Evolutionary conservation across 2,329 filamentous ascomycete species (phyloP), one percentile per base, ranked within the genome.

Genomic region (Alternaria gaisen): DNA sequence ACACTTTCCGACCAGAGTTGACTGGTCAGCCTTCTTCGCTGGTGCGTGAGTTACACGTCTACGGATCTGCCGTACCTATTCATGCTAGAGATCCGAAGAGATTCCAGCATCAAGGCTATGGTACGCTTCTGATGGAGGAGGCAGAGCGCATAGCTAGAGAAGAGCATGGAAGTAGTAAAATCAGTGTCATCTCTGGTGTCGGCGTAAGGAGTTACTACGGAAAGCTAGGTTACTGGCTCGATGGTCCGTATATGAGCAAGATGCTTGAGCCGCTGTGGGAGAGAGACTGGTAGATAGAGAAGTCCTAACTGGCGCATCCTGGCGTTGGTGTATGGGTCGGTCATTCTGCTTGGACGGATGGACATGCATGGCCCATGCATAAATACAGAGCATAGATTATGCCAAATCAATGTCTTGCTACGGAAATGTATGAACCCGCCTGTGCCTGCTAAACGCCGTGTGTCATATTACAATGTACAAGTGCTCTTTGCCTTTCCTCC

Each of bases 71-170:
- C 0, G 95, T 99, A n/a, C 96, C 95, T 0, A 92, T 99, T 46
- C 95, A 99, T 79, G 94, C 93, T 9, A 87, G 96, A 58, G 95
- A 99, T 71, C 93, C 94, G 20, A 90, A 91, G 79, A 98, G 98
- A 80, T 98, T 98, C 80, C 95, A 99, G 82, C 95, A 99, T 81
- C 95, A 97, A 77, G 95, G 95, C 0, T 99, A 97, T 69, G 95
- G 95, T 48, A 99, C 95, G 2, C 79, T 99, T 63, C 77, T 99
- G 67, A 99, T 99, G 96, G 94, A 98, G 75, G 94, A 98, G 81
- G 96, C 95, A 0, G 95, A 98, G 82, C 86, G 94, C 53, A 99
- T 99, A 66, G 94, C 96, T 0, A 87, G 92, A 56, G 91, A 97
- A 66, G 95, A 99, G 81, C 95, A 99, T 75, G 91, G 93, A 6